Conservation (phyloP, 2,329 filamentous ascomycete genomes). For the Davidsoniella australis region DNA sequence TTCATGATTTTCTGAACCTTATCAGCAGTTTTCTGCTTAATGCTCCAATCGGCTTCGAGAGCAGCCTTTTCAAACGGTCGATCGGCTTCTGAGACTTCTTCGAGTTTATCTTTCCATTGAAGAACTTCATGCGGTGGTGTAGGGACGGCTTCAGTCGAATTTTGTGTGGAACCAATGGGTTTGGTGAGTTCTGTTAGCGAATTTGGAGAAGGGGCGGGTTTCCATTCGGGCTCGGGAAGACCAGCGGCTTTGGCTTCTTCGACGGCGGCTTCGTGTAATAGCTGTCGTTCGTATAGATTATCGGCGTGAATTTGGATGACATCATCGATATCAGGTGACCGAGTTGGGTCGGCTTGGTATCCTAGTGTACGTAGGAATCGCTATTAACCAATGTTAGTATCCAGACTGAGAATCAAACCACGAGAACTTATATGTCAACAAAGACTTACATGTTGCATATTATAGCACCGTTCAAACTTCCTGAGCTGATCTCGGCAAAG, state of each 20-base stretch:
- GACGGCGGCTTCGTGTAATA: constrained; percentile 62
- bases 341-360: constrained; percentile 54
- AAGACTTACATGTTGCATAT: constrained; percentile 56
- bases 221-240: constrained; percentile 39
- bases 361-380: constrained; percentile 83
- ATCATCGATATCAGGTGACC: constrained; percentile 55
- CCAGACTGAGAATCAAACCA: not conserved
- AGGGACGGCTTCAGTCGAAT: constrained; percentile 22
- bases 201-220: constrained; percentile 27
- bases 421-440: not conserved
- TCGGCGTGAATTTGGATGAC: constrained; percentile 94
- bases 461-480: constrained; percentile 73
- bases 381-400: constrained; percentile 21
- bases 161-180: not conserved
- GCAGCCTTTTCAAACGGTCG: constrained; percentile 46
- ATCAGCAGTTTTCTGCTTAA: constrained; percentile 41
- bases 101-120: constrained; percentile 36
- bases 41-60: constrained; percentile 42
- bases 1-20: constrained; percentile 37
- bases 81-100: constrained; percentile 40
- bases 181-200: not conserved
- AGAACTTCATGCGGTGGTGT: constrained; percentile 16
- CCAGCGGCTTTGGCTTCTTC: constrained; percentile 50
- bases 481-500: constrained; percentile 67
- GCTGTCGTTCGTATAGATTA: constrained; percentile 71